Evolutionary conservation across 495 filamentous ascomycete genomes (phyloP).

Genomic region (Xylaria curta): DNA sequence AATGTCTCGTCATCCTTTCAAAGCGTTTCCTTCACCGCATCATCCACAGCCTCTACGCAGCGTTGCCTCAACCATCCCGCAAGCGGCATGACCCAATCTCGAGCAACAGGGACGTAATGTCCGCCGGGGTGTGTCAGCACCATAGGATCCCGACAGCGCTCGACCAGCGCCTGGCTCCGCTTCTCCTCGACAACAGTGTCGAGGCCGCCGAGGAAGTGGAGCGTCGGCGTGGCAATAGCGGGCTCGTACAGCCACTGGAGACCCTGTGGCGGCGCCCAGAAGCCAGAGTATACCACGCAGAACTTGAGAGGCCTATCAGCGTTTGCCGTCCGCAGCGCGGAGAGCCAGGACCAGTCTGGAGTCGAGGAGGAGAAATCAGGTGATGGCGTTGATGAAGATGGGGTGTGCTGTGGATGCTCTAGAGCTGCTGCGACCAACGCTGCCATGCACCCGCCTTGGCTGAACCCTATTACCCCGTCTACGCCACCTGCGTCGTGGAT

Average conservation of each 20-base stretch:
- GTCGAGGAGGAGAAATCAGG: not conserved
- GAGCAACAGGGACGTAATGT: slow-evolving; percentile 85
- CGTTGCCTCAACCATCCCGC: slow-evolving; percentile 75
- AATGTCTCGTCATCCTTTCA: slow-evolving; percentile 65
- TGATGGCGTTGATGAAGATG: not conserved
- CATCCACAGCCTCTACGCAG: slow-evolving; percentile 50
- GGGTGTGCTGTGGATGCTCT: slow-evolving; percentile 50
- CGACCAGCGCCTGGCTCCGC: slow-evolving; percentile 67
- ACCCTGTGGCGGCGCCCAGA: slow-evolving; percentile 62
- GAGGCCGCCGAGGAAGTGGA: slow-evolving; percentile 83
- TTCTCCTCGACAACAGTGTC: slow-evolving; percentile 89
- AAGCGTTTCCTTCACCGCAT: slow-evolving; percentile 59
- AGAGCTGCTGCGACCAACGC: slow-evolving; percentile 68
- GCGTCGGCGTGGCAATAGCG: slow-evolving; percentile 72
- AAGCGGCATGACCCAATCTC: slow-evolving; percentile 77
- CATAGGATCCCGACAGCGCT: slow-evolving; percentile 66
- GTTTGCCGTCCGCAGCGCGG: slow-evolving; percentile 50
- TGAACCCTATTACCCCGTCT: slow-evolving; percentile 79
- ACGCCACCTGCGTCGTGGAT: slow-evolving; percentile 66
- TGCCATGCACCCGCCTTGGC: slow-evolving; percentile 71
- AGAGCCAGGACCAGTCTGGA: slow-evolving; percentile 39
- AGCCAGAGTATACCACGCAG: slow-evolving; percentile 80
- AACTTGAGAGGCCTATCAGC: slow-evolving; percentile 73
- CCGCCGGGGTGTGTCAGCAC: slow-evolving; percentile 90
- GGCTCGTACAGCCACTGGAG: slow-evolving; percentile 80